A percentile compares a stretch with the other conserved stretches of the same genome.
Conservation (phyloP, 257 asterid species). For the Solanum commersonii region DNA sequence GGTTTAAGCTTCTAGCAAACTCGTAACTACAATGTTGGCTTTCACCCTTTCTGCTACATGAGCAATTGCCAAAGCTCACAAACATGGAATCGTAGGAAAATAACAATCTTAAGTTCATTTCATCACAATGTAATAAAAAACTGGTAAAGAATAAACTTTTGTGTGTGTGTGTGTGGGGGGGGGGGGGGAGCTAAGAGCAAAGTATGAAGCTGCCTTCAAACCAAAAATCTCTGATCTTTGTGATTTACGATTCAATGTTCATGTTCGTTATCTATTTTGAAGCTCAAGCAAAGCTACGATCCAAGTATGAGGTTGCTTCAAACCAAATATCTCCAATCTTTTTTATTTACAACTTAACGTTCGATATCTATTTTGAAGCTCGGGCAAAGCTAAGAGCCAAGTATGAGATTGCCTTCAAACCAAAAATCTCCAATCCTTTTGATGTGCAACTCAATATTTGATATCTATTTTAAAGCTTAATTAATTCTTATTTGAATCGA, state of each 20-base stretch:
- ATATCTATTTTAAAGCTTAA: too few relatives aligned
- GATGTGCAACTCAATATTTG: not conserved
- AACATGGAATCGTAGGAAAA: not conserved
- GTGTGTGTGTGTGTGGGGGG: accelerated
- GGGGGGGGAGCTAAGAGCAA: not conserved
- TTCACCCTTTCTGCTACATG: not conserved
- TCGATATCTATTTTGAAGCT: too few relatives aligned
- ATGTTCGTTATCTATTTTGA: too few relatives aligned
- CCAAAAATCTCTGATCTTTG: not conserved
- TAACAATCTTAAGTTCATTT: not conserved
- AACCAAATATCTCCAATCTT: not conserved
- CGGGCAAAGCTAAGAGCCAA: not conserved
- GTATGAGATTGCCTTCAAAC: not conserved
- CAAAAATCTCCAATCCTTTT: too few relatives aligned
- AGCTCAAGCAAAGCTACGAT: not conserved
- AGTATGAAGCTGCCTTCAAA: not conserved
- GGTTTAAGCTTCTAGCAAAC: not conserved
- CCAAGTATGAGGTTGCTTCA: not conserved
- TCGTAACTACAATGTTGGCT: not conserved
- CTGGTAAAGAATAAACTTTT: not conserved
- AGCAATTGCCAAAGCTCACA: not conserved
- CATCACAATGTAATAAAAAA: not conserved
- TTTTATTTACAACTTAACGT: too few relatives aligned
- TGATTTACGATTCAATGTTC: too few relatives aligned
- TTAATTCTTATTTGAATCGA: too few relatives aligned